A percentile compares a stretch with the other conserved stretches of the same genome.
Evolutionary conservation across 306 rosid genomes (phyloP).

Genomic region (Pyrus betulifolia): DNA sequence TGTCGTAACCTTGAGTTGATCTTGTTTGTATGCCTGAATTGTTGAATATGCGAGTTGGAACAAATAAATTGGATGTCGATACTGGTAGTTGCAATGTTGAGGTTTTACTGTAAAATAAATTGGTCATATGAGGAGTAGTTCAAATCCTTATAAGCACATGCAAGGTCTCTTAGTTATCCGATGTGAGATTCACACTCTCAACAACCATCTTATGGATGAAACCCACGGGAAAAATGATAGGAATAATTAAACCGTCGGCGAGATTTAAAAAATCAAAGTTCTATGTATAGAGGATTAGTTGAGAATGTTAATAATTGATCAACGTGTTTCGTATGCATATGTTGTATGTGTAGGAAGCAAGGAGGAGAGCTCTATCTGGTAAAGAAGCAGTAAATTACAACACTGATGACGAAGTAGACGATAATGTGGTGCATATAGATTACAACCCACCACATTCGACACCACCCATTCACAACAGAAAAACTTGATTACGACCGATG

Average conservation of each 20-base stretch:
- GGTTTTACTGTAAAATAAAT: too few species aligned
- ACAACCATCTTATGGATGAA: background rate
- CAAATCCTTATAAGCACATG: background rate
- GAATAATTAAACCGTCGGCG: background rate
- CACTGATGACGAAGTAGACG: background rate
- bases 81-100: background rate
- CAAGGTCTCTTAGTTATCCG: background rate
- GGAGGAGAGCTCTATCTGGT: slow-evolving; percentile 9
- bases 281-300: too few species aligned
- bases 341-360: slow-evolving; percentile 15
- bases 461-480: slow-evolving; percentile 26
- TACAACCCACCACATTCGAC: slow-evolving; percentile 26
- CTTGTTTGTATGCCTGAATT: background rate
- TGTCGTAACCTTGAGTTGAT: background rate
- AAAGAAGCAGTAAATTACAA: background rate
- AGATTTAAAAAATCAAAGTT: background rate
- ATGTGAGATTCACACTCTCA: background rate
- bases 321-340: background rate
- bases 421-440: slow-evolving; percentile 6
- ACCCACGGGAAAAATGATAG: background rate
- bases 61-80: too few species aligned
- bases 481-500: background rate
- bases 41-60: background rate
- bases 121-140: background rate
- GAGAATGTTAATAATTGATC: too few species aligned